These are phyloP conservation scores for Suillus subaureus DNA, from an alignment of 768 basidiomycete species.

Conservation along the genomic window DNA sequence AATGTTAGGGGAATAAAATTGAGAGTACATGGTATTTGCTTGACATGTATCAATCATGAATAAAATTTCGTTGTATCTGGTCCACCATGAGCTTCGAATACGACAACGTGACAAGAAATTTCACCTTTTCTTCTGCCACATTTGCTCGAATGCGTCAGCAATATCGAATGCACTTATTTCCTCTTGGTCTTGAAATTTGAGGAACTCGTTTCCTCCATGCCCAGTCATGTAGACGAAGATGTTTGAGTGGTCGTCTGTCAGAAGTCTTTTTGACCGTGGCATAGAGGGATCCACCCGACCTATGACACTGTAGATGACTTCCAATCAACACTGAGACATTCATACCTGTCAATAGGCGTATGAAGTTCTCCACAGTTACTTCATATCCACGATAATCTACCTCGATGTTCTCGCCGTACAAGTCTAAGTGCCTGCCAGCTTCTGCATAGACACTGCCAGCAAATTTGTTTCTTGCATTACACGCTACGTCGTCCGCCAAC, in stretches of 20 bases:
- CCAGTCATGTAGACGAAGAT: slow-evolving; percentile 99
- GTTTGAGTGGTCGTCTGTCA: slow-evolving; percentile 89
- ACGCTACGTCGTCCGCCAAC: slow-evolving; percentile 96
- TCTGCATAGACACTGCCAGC: slow-evolving; percentile 94
- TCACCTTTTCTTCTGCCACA: slow-evolving; percentile 95
- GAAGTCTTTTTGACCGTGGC: slow-evolving; percentile 89
- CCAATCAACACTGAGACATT: background rate
- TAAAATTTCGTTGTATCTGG: slow-evolving; percentile 90
- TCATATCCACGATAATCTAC: slow-evolving; percentile 99
- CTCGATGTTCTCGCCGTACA: slow-evolving; percentile 96
- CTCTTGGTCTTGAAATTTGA: slow-evolving; percentile 99
- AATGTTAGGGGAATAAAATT: slow-evolving; percentile 92
- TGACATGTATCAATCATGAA: slow-evolving; percentile 99
- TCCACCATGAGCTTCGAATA: background rate
- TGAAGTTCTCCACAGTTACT: slow-evolving; percentile 95
- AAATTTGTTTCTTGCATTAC: slow-evolving; percentile 90
- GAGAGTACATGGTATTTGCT: slow-evolving; percentile 93
- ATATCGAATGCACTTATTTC: slow-evolving; percentile 96
- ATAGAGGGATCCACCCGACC: slow-evolving; percentile 84
- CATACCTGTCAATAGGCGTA: slow-evolving; percentile 88
- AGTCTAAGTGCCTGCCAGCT: slow-evolving; percentile 74
- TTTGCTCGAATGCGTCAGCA: slow-evolving; percentile 98
- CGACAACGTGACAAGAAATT: slow-evolving; percentile 18
- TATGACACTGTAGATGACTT: slow-evolving; percentile 30
- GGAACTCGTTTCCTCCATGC: slow-evolving; percentile 96